Conservation (phyloP, 192 early-diverging fungal species). For the Backusella circina region DNA sequence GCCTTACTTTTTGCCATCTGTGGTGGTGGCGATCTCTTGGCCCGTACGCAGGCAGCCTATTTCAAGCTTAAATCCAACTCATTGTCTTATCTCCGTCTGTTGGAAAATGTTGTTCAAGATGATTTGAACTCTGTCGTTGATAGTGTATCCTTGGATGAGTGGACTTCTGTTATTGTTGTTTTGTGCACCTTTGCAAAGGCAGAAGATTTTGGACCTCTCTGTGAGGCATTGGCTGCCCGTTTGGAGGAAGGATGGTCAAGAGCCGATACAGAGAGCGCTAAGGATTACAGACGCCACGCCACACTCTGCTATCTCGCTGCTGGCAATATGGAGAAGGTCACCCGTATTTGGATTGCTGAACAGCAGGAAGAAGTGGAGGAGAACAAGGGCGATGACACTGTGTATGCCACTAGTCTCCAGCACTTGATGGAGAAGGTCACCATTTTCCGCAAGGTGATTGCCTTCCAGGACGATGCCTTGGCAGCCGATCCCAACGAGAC, state of each 20-base stretch:
- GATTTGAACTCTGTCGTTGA: constrained; percentile 81
- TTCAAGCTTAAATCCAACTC: constrained; percentile 70
- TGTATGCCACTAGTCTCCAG: constrained; percentile 56
- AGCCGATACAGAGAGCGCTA: neutral
- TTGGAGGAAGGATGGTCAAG: constrained; percentile 45
- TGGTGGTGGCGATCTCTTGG: constrained; percentile 58
- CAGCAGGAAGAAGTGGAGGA: constrained; percentile 48
- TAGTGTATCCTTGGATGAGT: constrained; percentile 74
- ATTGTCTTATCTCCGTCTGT: constrained; percentile 82
- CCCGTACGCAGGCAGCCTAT: constrained; percentile 51
- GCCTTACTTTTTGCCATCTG: constrained; percentile 76
- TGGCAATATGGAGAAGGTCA: constrained; percentile 80
- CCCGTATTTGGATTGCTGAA: constrained; percentile 74
- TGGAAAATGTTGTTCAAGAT: constrained; percentile 77
- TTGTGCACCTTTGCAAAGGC: constrained; percentile 90
- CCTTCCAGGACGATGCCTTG: constrained; percentile 78
- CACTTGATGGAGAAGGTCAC: constrained; percentile 86
- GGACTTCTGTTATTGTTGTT: constrained; percentile 91
- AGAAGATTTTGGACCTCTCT: constrained; percentile 76
- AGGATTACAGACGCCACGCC: constrained; percentile 52
- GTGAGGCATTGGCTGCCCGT: constrained; percentile 64
- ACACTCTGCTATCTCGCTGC: constrained; percentile 81
- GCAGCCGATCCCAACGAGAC: constrained; percentile 31
- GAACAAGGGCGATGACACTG: constrained; percentile 1
- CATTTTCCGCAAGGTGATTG: constrained; percentile 90